Evolutionary conservation across 495 filamentous ascomycete species (phyloP).

Genomic region (Hypoxylon trugodes): DNA sequence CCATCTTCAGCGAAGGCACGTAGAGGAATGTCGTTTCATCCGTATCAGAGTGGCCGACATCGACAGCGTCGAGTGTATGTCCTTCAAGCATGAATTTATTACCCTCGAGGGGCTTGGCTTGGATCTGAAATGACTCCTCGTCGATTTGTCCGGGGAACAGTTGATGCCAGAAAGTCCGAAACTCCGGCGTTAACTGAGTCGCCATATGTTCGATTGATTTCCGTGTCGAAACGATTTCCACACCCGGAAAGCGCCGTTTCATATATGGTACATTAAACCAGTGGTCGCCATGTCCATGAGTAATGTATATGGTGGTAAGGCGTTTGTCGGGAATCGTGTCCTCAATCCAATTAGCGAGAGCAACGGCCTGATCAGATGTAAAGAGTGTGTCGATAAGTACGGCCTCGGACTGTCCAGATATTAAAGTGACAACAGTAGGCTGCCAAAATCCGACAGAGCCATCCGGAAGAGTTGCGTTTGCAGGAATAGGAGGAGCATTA

Average conservation of each 20-base stretch:
- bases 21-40: constrained; percentile 43
- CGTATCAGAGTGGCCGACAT: constrained; percentile 47
- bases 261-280: constrained; percentile 50
- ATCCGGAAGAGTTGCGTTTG: constrained; percentile 20
- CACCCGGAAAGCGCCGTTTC: constrained; percentile 42
- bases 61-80: constrained; percentile 38
- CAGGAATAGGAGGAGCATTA: constrained; percentile 6
- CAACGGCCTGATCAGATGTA: constrained; percentile 52
- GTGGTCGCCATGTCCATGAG: constrained; percentile 59
- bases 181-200: constrained; percentile 25
- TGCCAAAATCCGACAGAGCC: constrained; percentile 36
- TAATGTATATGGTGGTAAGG: constrained; percentile 53
- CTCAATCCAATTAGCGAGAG: constrained; percentile 56
- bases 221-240: constrained; percentile 43
- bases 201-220: constrained; percentile 47
- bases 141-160: constrained; percentile 38
- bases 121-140: constrained; percentile 4
- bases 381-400: constrained; percentile 46
- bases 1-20: constrained; percentile 44
- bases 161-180: constrained; percentile 26
- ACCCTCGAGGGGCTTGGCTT: constrained; percentile 12
- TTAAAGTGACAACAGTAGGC: constrained; percentile 40
- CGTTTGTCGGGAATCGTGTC: constrained; percentile 35
- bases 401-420: constrained; percentile 39
- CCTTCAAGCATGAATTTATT: constrained; percentile 42